Percentiles rank a stretch among this genome's conserved stretches.
phyloP scores from a whole-genome alignment of 2,329 filamentous ascomycete species.

The Zymoseptoria brevis region DNA sequence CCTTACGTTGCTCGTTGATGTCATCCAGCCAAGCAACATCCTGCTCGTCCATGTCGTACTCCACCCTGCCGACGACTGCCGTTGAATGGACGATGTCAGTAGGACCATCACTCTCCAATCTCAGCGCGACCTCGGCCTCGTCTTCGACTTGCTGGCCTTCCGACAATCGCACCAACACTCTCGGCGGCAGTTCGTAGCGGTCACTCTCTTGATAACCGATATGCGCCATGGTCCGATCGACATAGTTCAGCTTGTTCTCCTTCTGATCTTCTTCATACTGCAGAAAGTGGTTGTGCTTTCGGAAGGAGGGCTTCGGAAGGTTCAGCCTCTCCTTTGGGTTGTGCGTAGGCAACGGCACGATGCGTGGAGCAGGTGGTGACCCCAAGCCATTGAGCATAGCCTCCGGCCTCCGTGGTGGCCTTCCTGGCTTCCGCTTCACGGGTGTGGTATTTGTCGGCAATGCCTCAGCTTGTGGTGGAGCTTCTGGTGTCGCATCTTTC shows the following conservation, averaged over 20 bases:
- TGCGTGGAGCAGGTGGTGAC: constrained; percentile 53
- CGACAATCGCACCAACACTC: constrained; percentile 56
- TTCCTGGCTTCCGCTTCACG: constrained; percentile 52
- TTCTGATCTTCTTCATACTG: constrained; percentile 77
- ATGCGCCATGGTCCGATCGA: constrained; percentile 92
- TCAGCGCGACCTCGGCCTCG: constrained; percentile 45
- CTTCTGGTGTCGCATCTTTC: constrained; percentile 17
- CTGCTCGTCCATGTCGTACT: constrained; percentile 99
- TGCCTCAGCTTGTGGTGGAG: constrained; percentile 1
- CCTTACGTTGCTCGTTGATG: constrained; percentile 69
- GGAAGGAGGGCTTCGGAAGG: constrained; percentile 66
- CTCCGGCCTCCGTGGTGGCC: constrained; percentile 56
- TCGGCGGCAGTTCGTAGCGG: constrained; percentile 70
- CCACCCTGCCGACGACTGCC: constrained; percentile 64
- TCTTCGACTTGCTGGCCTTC: constrained; percentile 59
- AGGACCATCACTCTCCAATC: constrained; percentile 49
- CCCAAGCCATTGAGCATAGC: constrained; percentile 54
- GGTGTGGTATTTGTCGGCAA: constrained; percentile 13
- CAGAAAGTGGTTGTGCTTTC: constrained; percentile 69
- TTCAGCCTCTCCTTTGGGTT: constrained; percentile 74
- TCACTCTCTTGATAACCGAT: constrained; percentile 95
- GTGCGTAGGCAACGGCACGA: constrained; percentile 69
- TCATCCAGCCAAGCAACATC: constrained; percentile 92
- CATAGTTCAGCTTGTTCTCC: constrained; percentile 73
- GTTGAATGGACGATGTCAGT: constrained; percentile 46